A percentile compares a stretch with the other conserved stretches of the same genome.
Conservation (phyloP, 2,329 filamentous ascomycete genomes). For the Calonectria leucothoes region DNA sequence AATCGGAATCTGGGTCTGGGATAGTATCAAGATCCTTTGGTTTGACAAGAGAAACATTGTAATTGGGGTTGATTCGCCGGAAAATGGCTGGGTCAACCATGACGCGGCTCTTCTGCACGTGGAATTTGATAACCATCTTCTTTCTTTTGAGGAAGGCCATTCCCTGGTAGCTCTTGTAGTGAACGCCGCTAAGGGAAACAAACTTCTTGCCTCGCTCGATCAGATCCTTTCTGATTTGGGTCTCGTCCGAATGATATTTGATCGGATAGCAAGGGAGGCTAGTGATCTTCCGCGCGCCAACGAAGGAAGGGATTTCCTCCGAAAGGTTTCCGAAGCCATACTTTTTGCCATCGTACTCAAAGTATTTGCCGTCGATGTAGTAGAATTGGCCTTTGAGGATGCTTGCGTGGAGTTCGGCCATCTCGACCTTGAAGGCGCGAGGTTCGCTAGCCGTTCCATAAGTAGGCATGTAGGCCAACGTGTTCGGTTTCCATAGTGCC, state of each 20-base stretch:
- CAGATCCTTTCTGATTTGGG: slow-evolving; percentile 72
- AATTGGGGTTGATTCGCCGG: slow-evolving; percentile 87
- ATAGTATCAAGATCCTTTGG: slow-evolving; percentile 75
- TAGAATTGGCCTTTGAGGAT: slow-evolving; percentile 82
- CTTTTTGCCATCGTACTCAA: slow-evolving; percentile 89
- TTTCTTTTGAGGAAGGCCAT: slow-evolving; percentile 89
- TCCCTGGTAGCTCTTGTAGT: slow-evolving; percentile 85
- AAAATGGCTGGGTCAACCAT: slow-evolving; percentile 91
- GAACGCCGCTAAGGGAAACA: slow-evolving; percentile 81
- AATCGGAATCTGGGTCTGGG: slow-evolving; percentile 60
- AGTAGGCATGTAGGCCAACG: slow-evolving; percentile 80
- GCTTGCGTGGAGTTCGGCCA: slow-evolving; percentile 75
- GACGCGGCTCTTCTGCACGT: slow-evolving; percentile 85
- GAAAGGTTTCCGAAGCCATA: slow-evolving; percentile 81
- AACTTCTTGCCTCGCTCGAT: slow-evolving; percentile 89
- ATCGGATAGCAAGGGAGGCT: slow-evolving; percentile 82
- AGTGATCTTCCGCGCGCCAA: slow-evolving; percentile 84
- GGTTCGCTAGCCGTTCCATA: slow-evolving; percentile 83
- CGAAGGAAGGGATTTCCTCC: slow-evolving; percentile 79
- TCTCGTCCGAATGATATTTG: slow-evolving; percentile 80
- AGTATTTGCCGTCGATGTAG: slow-evolving; percentile 80
- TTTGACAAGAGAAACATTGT: slow-evolving; percentile 79
- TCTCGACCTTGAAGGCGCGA: slow-evolving; percentile 84
- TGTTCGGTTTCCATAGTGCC: slow-evolving; percentile 90
- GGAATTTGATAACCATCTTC: slow-evolving; percentile 77